Percentiles rank a stretch among this genome's conserved stretches.
Evolutionary conservation across 192 early-diverging fungal species (phyloP).

Genomic region (Coemansia sp.): DNA sequence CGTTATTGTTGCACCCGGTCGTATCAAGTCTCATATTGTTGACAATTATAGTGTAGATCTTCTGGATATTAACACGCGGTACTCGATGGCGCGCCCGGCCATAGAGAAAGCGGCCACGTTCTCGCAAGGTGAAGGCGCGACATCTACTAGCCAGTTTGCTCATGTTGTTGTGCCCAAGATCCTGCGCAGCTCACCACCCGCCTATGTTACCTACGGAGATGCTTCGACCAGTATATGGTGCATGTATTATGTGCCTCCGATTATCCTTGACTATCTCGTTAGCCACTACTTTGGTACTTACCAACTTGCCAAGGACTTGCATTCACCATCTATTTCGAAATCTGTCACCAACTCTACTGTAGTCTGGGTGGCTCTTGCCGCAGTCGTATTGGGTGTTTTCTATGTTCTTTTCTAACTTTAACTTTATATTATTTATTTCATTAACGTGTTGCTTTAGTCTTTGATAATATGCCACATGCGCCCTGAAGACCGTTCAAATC

Average conservation of each 20-base stretch:
- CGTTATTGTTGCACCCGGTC: conserved; percentile 64
- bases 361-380: neutral
- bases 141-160: conserved; percentile 63
- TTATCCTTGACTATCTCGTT: conserved; percentile 54
- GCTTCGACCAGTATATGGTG: conserved; percentile 38
- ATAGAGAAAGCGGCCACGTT: conserved; percentile 52
- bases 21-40: conserved; percentile 66
- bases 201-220: conserved; percentile 65
- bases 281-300: conserved; percentile 48
- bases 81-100: conserved; percentile 40
- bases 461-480: no score
- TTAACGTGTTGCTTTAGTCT: no score
- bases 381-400: neutral
- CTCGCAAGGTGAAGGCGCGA: conserved; percentile 57
- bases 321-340: neutral
- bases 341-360: neutral
- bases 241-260: conserved; percentile 57
- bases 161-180: conserved; percentile 56
- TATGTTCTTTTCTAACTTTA: neutral
- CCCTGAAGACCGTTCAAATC: no score
- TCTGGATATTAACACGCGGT: conserved; percentile 51
- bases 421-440: no score
- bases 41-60: conserved; percentile 34
- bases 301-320: conserved; percentile 18
- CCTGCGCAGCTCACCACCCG: conserved; percentile 39